A percentile compares a stretch with the other conserved stretches of the same genome.
These are phyloP conservation scores for Ascochyta koolunga DNA, from an alignment of 2,329 filamentous ascomycete genomes.

Conservation along the genomic window DNA sequence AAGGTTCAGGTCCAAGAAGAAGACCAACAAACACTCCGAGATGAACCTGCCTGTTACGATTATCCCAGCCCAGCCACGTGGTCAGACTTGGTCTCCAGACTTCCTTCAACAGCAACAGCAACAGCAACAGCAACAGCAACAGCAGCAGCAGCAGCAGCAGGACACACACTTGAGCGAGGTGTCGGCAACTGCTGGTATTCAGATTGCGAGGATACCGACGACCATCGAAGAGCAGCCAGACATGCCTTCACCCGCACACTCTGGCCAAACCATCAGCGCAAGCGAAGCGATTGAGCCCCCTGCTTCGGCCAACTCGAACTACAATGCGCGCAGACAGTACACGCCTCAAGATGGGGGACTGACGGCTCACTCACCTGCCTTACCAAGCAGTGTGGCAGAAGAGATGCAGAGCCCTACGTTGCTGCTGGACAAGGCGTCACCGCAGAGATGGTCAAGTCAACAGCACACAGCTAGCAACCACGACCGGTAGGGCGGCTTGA, in stretches of 20 bases:
- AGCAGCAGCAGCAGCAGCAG: not conserved
- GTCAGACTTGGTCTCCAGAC: constrained; percentile 61
- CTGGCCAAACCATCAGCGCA: constrained; percentile 14
- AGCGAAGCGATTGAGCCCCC: constrained; percentile 18
- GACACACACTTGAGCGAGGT: constrained; percentile 12
- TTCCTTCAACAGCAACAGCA: constrained; percentile 31
- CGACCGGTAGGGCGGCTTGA: constrained; percentile 31
- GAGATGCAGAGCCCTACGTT: constrained; percentile 12
- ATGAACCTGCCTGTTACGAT: constrained; percentile 62
- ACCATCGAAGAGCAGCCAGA: constrained; percentile 24
- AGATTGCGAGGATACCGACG: constrained; percentile 25
- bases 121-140: constrained; percentile 25
- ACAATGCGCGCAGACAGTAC: constrained; percentile 33
- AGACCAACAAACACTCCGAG: constrained; percentile 41
- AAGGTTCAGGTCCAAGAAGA: constrained; percentile 49
- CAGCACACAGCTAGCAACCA: constrained; percentile 25
- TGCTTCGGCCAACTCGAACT: constrained; percentile 21
- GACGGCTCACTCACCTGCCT: constrained; percentile 9
- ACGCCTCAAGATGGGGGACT: constrained; percentile 26
- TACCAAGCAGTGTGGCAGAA: constrained; percentile 10
- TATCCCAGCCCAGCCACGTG: constrained; percentile 64
- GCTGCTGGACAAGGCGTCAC: constrained; percentile 8
- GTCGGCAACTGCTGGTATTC: constrained; percentile 18
- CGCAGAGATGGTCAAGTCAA: not conserved
- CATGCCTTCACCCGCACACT: constrained; percentile 19